Evolutionary conservation across 352 stramenopile genomes (phyloP), one percentile per base, ranked within the genome.

Genomic region (Paralagenidium karlingii): DNA sequence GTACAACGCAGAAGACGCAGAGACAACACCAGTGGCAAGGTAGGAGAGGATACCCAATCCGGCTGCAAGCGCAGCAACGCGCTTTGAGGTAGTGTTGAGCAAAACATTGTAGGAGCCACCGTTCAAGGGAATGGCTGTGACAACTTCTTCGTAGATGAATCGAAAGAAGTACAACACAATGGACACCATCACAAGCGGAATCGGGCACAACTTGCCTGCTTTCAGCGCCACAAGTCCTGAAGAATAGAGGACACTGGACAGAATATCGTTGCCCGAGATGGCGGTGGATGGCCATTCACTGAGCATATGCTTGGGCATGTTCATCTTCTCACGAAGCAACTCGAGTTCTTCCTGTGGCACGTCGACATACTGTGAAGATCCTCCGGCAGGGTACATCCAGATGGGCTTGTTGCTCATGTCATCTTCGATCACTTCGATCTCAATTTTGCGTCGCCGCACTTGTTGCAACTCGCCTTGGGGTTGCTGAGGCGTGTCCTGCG

Each of bases 241-340:
- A 20, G 65, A 60, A 47, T 91, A 91, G n/a, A 92, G 58, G 21
- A 77, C 82, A 40, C 73, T 92, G 27, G 61, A 77, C 12, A 93
- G 49, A 53, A 95, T 92, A 43, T 95, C 82, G 51, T 95, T 95
- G 16, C 83, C 83, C 22, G 56, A 85, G 51, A 94, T 94, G 9
- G 78, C 56, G 0, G 83, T 95, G 13, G 83, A 69, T 2, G 65
- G 52, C 45, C 77, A 78, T 53, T 94, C 53, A 1, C 58, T 45
- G 19, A 93, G 55, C 41, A 60, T 41, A n/a, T 71, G 53, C 26
- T 40, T 44, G 2, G 51, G 55, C 15, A 51, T 38, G 0, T 67
- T 31, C 1, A 69, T 45, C 25, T 62, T 34, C 15, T 58, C 31
- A 16, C 58, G 46, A 38, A 73, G 65, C 24, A 54, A 56, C 6